Conservation (phyloP, 164 flowering plant genomes). For the Vitis rotundifolia region DNA sequence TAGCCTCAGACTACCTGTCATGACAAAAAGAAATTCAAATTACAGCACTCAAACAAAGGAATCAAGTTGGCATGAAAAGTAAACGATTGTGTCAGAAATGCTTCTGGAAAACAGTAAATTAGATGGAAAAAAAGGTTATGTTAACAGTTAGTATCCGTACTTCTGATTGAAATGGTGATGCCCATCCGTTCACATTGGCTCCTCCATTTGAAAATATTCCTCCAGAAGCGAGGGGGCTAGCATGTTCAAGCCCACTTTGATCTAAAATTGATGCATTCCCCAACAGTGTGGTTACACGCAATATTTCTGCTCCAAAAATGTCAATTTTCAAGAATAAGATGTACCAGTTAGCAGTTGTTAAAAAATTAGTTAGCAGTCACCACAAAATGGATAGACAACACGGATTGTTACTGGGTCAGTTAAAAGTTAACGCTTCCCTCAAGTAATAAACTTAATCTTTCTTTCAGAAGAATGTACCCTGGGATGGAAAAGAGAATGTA, state of each 20-base stretch:
- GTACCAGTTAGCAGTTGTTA: slow-evolving; percentile 87
- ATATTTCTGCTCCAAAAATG: slow-evolving; percentile 98
- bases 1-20: slow-evolving; percentile 56
- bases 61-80: slow-evolving; percentile 54
- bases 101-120: slow-evolving; percentile 55
- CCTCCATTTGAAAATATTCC: slow-evolving; percentile 95
- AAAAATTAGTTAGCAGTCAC: slow-evolving; percentile 60
- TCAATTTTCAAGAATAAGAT: slow-evolving; percentile 89
- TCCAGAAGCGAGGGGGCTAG: slow-evolving; percentile 95
- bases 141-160: slow-evolving; percentile 99
- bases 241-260: slow-evolving; percentile 98
- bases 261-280: slow-evolving; percentile 99
- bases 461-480: slow-evolving; percentile 4
- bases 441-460: slow-evolving; percentile 14
- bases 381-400: slow-evolving; percentile 52
- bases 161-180: slow-evolving; percentile 95
- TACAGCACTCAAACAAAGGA: slow-evolving; percentile 31
- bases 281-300: slow-evolving; percentile 99
- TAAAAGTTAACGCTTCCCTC: slow-evolving; percentile 22
- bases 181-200: slow-evolving; percentile 91
- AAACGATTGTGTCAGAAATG: slow-evolving; percentile 51
- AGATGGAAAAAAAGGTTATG: slow-evolving; percentile 73
- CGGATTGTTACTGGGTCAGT: slow-evolving; percentile 39
- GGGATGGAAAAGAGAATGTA: neutral
- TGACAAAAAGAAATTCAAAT: slow-evolving; percentile 23